phyloP scores from a whole-genome alignment of 1,284 basidiomycete genomes.

The Anthracocystis walkeri region DNA sequence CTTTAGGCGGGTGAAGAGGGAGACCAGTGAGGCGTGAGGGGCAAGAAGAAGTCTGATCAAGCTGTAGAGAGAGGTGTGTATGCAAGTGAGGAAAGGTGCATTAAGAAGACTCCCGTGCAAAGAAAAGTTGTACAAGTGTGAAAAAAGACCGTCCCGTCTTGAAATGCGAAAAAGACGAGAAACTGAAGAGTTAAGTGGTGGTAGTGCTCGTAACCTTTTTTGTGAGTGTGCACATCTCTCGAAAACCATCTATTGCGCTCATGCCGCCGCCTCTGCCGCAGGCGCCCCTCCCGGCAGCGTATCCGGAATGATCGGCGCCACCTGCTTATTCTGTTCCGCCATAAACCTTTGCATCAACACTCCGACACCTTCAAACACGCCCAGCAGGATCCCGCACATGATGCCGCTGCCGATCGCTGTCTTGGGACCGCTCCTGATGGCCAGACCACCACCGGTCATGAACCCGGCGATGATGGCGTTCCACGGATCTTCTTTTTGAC shows the following conservation, averaged over 20 bases:
- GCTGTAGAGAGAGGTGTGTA: neutral
- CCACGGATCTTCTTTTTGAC: conserved; percentile 99
- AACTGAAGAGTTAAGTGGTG: too few species aligned
- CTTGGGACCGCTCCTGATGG: conserved; percentile 90
- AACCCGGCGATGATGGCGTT: conserved; percentile 99
- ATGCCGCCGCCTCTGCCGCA: conserved; percentile 2
- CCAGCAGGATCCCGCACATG: conserved; percentile 94
- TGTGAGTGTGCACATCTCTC: conserved; percentile 3
- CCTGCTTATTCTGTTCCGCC: conserved; percentile 77
- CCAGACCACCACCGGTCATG: conserved; percentile 95
- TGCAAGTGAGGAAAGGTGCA: neutral
- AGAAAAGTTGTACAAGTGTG: neutral
- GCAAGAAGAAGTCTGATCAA: neutral
- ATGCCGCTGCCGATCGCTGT: conserved; percentile 90
- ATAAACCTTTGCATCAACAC: conserved; percentile 85
- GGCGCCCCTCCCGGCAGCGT: conserved; percentile 23
- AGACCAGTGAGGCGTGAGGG: neutral
- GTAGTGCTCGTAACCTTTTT: neutral
- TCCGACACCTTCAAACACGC: conserved; percentile 87
- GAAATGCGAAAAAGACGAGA: too few species aligned
- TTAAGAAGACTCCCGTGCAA: neutral
- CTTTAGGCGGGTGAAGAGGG: conserved; percentile 54
- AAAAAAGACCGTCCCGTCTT: neutral
- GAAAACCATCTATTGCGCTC: too few species aligned
- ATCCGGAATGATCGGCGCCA: conserved; percentile 58